Evolutionary conservation across 2,329 filamentous ascomycete species (phyloP).

Genomic region (Graphilbum ipis-grandicollis): DNA sequence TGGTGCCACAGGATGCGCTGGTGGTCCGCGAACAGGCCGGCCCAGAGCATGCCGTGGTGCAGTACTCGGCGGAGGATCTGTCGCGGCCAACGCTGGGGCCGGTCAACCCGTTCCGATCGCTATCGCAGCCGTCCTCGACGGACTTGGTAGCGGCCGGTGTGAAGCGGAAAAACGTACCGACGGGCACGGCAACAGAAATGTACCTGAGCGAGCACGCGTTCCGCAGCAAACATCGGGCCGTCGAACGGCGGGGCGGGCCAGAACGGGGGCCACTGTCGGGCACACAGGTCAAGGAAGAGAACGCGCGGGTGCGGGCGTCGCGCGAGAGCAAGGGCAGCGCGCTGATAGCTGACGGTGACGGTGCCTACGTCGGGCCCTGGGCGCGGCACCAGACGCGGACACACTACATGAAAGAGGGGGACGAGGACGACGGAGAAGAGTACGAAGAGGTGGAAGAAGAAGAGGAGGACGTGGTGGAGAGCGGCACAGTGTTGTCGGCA

Average conservation of each 20-base stretch:
- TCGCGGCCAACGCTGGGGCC: slow-evolving; percentile 50
- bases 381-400: slow-evolving; percentile 54
- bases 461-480: slow-evolving; percentile 50
- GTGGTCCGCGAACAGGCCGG: slow-evolving; percentile 37
- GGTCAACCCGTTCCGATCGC: slow-evolving; percentile 54
- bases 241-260: slow-evolving; percentile 48
- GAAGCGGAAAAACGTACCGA: slow-evolving; percentile 70
- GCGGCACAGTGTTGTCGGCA: slow-evolving; percentile 41
- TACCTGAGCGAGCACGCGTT: slow-evolving; percentile 85
- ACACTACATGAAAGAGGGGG: slow-evolving; percentile 57
- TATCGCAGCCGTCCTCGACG: slow-evolving; percentile 21
- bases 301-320: slow-evolving; percentile 49
- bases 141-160: not conserved
- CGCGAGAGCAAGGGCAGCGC: slow-evolving; percentile 76
- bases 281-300: slow-evolving; percentile 49
- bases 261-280: slow-evolving; percentile 37
- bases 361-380: slow-evolving; percentile 89
- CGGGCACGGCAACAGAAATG: slow-evolving; percentile 75
- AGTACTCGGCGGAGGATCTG: slow-evolving; percentile 57
- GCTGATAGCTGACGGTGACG: slow-evolving; percentile 67
- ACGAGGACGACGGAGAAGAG: slow-evolving; percentile 62
- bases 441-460: slow-evolving; percentile 65
- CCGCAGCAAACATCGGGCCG: slow-evolving; percentile 67
- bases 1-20: slow-evolving; percentile 46
- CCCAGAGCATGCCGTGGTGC: slow-evolving; percentile 41